Conservation (phyloP, 83 land plant genomes). For the Diphasiastrum complanatum region DNA sequence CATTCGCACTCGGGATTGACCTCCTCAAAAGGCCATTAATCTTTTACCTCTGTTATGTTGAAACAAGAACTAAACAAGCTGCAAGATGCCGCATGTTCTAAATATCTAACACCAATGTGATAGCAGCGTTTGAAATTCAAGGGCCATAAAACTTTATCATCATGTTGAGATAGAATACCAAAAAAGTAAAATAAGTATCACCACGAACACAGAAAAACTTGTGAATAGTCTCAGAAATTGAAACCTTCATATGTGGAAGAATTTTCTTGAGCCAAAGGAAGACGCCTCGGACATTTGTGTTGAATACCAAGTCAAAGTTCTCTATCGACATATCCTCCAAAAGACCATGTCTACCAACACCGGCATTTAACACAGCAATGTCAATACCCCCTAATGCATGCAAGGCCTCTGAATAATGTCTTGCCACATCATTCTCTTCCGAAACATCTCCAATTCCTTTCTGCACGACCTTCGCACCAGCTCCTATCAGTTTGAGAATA, state of each 20-base stretch:
- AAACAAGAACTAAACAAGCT: no score
- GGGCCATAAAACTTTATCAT: no score
- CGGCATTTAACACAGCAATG: slow-evolving; percentile 20
- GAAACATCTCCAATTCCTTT: slow-evolving; percentile 19
- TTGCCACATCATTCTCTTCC: slow-evolving; percentile 15
- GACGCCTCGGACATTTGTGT: slow-evolving; percentile 20
- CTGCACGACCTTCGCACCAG: slow-evolving; percentile 15
- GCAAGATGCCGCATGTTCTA: no score
- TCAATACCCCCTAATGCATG: slow-evolving; percentile 15
- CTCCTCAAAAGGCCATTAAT: no score
- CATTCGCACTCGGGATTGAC: no score
- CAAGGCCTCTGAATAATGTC: slow-evolving; percentile 13
- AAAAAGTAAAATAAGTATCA: background rate
- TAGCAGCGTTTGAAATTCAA: no score
- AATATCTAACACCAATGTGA: no score
- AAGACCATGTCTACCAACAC: slow-evolving; percentile 14
- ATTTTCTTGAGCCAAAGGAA: slow-evolving; percentile 20
- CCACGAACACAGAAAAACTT: background rate
- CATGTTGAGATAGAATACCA: background rate
- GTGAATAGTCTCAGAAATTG: background rate
- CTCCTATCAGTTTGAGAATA: no score
- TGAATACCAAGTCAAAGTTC: slow-evolving; percentile 19
- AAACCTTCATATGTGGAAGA: slow-evolving; percentile 17
- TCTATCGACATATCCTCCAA: slow-evolving; percentile 6
- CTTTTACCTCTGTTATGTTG: no score